These are phyloP conservation scores for Tolypocladium inflatum DNA, from an alignment of 2,329 filamentous ascomycete genomes.

Conservation along the genomic window DNA sequence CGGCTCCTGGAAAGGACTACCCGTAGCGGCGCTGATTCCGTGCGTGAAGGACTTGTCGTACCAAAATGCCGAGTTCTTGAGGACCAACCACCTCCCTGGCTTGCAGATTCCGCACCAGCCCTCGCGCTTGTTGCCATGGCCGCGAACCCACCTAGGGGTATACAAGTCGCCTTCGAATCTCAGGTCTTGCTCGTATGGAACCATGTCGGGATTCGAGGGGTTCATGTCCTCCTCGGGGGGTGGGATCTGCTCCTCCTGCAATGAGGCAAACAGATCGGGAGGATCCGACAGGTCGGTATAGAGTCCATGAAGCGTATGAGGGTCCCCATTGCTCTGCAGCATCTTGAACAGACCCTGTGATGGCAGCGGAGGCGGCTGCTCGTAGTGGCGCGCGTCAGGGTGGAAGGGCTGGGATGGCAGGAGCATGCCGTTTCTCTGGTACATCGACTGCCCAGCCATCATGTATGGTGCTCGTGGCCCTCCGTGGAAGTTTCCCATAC, in stretches of 20 bases:
- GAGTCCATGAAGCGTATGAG: conserved; percentile 56
- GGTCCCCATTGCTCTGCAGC: conserved; percentile 65
- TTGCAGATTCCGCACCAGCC: conserved; percentile 89
- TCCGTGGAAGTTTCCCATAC: conserved; percentile 45
- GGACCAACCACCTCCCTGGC: conserved; percentile 72
- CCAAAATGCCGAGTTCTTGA: conserved; percentile 90
- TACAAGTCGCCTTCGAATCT: conserved; percentile 76
- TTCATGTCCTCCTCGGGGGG: conserved; percentile 77
- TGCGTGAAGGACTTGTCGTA: conserved; percentile 89
- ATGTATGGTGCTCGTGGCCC: conserved; percentile 47
- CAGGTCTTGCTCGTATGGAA: conserved; percentile 69
- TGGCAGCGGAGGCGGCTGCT: conserved; percentile 52
- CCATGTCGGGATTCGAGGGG: conserved; percentile 62
- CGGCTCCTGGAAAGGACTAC: conserved; percentile 68
- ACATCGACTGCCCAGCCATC: conserved; percentile 40
- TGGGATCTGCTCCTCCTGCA: conserved; percentile 63
- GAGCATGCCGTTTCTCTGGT: conserved; percentile 49
- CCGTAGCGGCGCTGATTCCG: conserved; percentile 74
- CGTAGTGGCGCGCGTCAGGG: conserved; percentile 41
- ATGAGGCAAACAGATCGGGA: conserved; percentile 66
- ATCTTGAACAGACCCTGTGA: conserved; percentile 66
- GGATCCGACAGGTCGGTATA: conserved; percentile 67
- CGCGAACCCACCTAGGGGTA: conserved; percentile 75
- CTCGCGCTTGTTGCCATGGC: conserved; percentile 78
- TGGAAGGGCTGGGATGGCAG: conserved; percentile 39